Evolutionary conservation across 768 basidiomycete genomes (phyloP).

Genomic region (Trichaptum fuscoviolaceum): DNA sequence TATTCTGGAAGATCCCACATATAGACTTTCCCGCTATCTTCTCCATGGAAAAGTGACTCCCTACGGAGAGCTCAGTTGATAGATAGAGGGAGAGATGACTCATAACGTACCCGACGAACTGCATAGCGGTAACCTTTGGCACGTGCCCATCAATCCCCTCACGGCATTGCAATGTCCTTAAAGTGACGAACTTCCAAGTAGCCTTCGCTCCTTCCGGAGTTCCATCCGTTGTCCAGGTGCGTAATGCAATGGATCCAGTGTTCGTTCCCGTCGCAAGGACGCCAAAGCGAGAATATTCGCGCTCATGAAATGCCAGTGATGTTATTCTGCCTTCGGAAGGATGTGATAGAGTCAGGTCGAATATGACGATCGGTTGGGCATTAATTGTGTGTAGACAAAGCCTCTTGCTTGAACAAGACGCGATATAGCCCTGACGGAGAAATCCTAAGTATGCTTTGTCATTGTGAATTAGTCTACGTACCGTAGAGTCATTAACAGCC

Average conservation of each 20-base stretch:
- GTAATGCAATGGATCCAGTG: constrained; percentile 72
- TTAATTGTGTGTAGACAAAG: constrained; percentile 86
- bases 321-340: constrained; percentile 42
- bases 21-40: constrained; percentile 55
- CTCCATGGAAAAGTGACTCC: constrained; percentile 60
- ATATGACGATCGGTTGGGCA: constrained; percentile 64
- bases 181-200: constrained; percentile 67
- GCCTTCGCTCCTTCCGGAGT: constrained; percentile 63
- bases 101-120: constrained; percentile 66
- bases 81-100: neutral
- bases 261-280: constrained; percentile 76
- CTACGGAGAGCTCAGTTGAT: constrained; percentile 24
- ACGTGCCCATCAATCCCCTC: constrained; percentile 31
- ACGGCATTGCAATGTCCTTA: constrained; percentile 48
- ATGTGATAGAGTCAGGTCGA: constrained; percentile 53
- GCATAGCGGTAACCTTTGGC: constrained; percentile 69
- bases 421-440: constrained; percentile 69
- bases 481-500: constrained; percentile 82
- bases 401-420: constrained; percentile 67
- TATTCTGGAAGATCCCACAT: constrained; percentile 54
- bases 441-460: constrained; percentile 8
- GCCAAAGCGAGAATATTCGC: constrained; percentile 76
- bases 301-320: constrained; percentile 80
- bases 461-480: constrained; percentile 31
- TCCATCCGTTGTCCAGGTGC: constrained; percentile 79